Evolutionary conservation across 495 filamentous ascomycete genomes (phyloP), one percentile per base, ranked within the genome.

Genomic region (Xylaria scruposa): DNA sequence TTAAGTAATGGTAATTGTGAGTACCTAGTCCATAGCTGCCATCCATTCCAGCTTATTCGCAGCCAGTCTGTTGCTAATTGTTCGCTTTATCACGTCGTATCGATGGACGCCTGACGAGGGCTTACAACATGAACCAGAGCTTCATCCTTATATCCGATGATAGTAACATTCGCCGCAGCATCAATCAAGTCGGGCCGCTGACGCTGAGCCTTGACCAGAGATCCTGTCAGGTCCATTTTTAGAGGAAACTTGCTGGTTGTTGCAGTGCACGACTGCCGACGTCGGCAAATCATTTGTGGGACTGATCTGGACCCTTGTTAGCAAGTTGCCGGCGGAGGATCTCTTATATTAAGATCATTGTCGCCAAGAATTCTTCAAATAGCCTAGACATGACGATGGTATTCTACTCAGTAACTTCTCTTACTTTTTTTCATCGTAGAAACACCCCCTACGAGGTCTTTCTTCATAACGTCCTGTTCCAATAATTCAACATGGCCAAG

Each of bases 261-360:
- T 26, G 9, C n/a, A 10, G 12, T 53, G 31, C 15, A 7, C 38
- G 44, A 49, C 63, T 66, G 63, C 63, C 63, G 63, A 53, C 44
- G 24, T 53, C 63, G 63, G 63, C 63, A 66, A 53, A 49, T 64
- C 19, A 19, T 53, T 17, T 21, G 60, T 42, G 38, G 60, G 38
- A 10, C 60, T 44, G 58, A 38, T 60, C n/a, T 19, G 33, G 56
- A 5, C 10, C 58, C 17, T 31, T 38, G 53, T 15, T 8, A 31
- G 53, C 4, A 31, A 29, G 13, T 56, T 56, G 26, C 26, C 26
- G 53, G 53, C 53, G 15, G 12, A 29, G 53, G 61, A 64, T 63
- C 46, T 66, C 44, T 38, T 53, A 67, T 49, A 21, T 67, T 47
- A 51, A 40, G 17, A 53, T 7, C 10, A 38, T 60, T 31, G 31